Percentiles rank a stretch among this genome's conserved stretches.
Conservation (phyloP, 352 stramenopile species). For the Globisporangium okanoganense region DNA sequence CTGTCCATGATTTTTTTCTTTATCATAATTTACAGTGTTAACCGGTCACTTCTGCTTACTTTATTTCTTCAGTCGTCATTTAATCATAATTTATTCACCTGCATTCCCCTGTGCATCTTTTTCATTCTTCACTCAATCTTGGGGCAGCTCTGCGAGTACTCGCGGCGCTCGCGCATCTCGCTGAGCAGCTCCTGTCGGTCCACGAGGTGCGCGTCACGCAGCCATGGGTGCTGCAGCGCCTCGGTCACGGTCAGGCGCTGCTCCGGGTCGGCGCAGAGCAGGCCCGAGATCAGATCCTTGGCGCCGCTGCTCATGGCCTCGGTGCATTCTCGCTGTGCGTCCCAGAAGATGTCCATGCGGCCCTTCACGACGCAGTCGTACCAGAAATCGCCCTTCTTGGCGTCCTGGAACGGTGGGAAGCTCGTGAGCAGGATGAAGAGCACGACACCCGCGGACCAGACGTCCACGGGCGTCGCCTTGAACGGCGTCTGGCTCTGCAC, state of each 20-base stretch:
- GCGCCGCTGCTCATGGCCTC: conserved; percentile 40
- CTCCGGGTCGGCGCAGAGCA: conserved; percentile 59
- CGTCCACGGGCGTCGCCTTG: conserved; percentile 76
- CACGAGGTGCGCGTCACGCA: conserved; percentile 39
- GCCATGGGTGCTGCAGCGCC: conserved; percentile 58
- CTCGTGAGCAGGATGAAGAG: conserved; percentile 90
- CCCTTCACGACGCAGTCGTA: conserved; percentile 55
- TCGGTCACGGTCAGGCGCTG: conserved; percentile 55
- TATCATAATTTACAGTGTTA: background rate
- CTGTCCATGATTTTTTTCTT: background rate
- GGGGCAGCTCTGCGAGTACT: conserved; percentile 19
- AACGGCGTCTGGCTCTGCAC: conserved; percentile 53
- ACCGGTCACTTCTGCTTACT: background rate
- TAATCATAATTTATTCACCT: conserved; percentile 5
- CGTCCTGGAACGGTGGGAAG: conserved; percentile 84
- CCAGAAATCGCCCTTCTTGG: conserved; percentile 67
- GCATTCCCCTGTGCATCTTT: background rate
- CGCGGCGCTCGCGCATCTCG: conserved; percentile 38
- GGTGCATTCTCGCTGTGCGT: conserved; percentile 37
- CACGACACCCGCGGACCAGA: conserved; percentile 88
- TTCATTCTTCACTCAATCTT: background rate
- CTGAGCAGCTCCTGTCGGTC: conserved; percentile 25
- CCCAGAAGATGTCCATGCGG: conserved; percentile 58
- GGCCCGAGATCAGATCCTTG: conserved; percentile 64
- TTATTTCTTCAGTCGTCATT: background rate